Evolutionary conservation across 2,329 filamentous ascomycete species (phyloP), one percentile per base, ranked within the genome.

Genomic region (Cladobotryum mycophilum): DNA sequence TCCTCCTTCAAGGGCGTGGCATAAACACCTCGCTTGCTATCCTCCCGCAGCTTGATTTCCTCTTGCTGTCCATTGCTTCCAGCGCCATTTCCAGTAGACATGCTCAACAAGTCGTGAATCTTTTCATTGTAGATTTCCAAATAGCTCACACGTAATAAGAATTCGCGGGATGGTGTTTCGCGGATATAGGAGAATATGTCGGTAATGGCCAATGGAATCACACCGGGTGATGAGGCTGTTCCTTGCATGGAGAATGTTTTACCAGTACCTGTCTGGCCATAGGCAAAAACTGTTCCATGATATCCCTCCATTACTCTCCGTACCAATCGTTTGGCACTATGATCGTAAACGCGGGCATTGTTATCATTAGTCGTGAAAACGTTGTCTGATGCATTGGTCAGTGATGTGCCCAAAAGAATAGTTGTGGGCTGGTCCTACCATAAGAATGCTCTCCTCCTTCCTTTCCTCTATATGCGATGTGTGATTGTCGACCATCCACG

Each of bases 241-340:
- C 93, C 93, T 73, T 99, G 93, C 93, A 99, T 99, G 37, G 92
- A 97, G 67, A 97, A 99, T 1, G 93, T 99, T 74, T 99, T 99
- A 59, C 93, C 93, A 0, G 93, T 97, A 55, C 93, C 93, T 4
- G 93, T 99, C 91, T 97, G 97, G 64, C 93, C 93, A 67, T 99
- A 99, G 15, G 92, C 92, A 67, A 99, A 97, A 20, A 99, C 93
- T 1, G 93, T 99, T 53, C 92, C 93, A 63, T 97, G 92, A 67
- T 97, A 99, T 40, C 93, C 93, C 73, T 99, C 93, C 93, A 99
- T 99, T 45, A 99, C 93, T 61, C 93, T 81, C 59, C 93, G 86
- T 43, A 99, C 93, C 47, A 99, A 76, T 55, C 93, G 86, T 71
- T 97, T 97, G 41, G 93, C 93, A 42, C 83, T 88, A 56, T 92